A percentile compares a stretch with the other conserved stretches of the same genome.
Conservation (phyloP, 192 early-diverging fungal species). For the Dimargaris verticillata region DNA sequence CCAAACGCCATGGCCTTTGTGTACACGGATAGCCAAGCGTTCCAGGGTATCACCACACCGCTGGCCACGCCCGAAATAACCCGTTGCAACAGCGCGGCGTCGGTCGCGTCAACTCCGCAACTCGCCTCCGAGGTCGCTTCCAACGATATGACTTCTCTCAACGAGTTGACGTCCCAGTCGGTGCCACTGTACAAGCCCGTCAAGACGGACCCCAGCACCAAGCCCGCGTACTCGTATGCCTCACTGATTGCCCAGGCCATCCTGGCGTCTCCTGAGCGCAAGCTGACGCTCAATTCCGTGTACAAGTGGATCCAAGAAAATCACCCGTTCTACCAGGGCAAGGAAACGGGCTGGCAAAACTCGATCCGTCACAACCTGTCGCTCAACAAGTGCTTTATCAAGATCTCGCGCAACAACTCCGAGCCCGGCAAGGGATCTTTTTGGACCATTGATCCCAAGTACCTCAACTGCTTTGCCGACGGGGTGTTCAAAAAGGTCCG, state of each 20-base stretch:
- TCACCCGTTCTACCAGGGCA: conserved; percentile 47
- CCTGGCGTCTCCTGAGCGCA: conserved; percentile 28
- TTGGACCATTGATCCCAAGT: conserved; percentile 76
- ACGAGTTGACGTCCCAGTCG: not conserved
- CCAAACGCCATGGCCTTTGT: too few relatives aligned
- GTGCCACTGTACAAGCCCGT: conserved; percentile 5
- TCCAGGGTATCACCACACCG: too few relatives aligned
- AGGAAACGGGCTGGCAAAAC: conserved; percentile 42
- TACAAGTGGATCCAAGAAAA: conserved; percentile 48
- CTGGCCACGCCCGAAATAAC: conserved; percentile 1
- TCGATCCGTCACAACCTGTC: conserved; percentile 75
- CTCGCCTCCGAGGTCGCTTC: not conserved
- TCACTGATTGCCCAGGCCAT: conserved; percentile 54
- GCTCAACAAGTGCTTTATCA: conserved; percentile 65
- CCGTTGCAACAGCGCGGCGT: not conserved
- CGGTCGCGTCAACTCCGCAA: not conserved
- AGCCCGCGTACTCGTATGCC: conserved; percentile 53
- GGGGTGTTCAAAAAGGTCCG: conserved; percentile 51
- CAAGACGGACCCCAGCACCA: conserved; percentile 13
- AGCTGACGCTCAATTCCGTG: conserved; percentile 50
- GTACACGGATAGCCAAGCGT: too few relatives aligned
- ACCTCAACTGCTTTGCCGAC: conserved; percentile 45
- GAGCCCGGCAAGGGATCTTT: conserved; percentile 93
- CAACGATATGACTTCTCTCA: not conserved
- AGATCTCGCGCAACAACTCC: conserved; percentile 48